Conservation (phyloP, 202 grass and related monocot genomes). For the Eragrostis tef region DNA sequence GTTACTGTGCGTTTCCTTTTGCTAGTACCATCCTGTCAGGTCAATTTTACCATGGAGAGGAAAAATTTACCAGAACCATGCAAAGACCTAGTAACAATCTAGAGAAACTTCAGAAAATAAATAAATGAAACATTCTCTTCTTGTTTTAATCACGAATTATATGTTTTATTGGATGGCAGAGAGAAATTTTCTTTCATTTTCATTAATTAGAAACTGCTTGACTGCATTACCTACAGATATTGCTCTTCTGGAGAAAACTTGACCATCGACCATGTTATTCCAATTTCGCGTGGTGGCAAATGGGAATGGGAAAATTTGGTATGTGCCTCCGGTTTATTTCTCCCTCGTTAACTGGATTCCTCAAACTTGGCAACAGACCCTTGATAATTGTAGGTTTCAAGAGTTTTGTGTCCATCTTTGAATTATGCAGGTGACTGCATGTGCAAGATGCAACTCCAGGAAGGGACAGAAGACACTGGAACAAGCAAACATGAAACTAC, state of each 20-base stretch:
- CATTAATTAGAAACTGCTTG: neutral
- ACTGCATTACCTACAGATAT: conserved; percentile 59
- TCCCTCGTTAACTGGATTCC: neutral
- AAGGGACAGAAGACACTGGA: conserved; percentile 80
- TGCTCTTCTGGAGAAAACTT: conserved; percentile 72
- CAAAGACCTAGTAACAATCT: neutral
- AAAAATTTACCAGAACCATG: neutral
- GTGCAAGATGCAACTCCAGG: conserved; percentile 82
- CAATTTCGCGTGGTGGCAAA: conserved; percentile 77
- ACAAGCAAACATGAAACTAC: conserved; percentile 81
- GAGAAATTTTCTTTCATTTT: too few relatives aligned
- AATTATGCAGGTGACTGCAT: conserved; percentile 74
- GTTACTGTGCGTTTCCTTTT: neutral
- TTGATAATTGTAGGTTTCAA: neutral
- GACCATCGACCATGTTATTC: conserved; percentile 92
- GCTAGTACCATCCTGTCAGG: neutral
- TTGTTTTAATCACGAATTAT: neutral
- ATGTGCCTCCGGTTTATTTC: neutral
- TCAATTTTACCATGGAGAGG: neutral
- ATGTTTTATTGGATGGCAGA: too few relatives aligned
- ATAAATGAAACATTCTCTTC: neutral
- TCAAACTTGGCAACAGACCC: neutral
- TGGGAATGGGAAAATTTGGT: conserved; percentile 99
- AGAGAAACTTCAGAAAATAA: neutral
- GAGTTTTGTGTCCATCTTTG: neutral